A percentile compares a stretch with the other conserved stretches of the same genome.
Evolutionary conservation across 176 grass and related monocot genomes (phyloP).

Genomic region (Cenchrus fungigraminus): DNA sequence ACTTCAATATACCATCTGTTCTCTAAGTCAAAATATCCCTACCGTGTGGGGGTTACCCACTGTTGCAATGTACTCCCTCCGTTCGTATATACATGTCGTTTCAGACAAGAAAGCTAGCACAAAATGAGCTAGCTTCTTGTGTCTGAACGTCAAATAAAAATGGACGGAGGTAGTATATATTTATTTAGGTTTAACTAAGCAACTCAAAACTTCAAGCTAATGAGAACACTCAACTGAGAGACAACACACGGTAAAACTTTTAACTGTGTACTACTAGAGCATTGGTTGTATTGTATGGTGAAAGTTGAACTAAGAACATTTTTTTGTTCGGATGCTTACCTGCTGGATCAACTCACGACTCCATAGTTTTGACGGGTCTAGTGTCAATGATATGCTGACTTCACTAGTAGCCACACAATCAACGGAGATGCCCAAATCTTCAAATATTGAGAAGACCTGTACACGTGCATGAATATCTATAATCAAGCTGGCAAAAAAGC

Average conservation of each 20-base stretch:
- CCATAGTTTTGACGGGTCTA: constrained; percentile 90
- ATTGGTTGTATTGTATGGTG: not conserved
- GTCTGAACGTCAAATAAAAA: not conserved
- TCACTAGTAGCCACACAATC: constrained; percentile 97
- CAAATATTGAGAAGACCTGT: constrained; percentile 98
- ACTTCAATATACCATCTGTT: not conserved
- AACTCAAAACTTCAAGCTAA: not conserved
- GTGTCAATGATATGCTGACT: constrained; percentile 92
- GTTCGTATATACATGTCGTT: too few species aligned
- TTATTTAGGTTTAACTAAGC: not conserved
- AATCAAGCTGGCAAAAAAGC: not conserved
- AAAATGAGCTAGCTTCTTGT: too few species aligned
- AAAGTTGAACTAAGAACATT: not conserved
- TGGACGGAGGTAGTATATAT: too few species aligned
- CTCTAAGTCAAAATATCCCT: not conserved
- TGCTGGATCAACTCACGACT: constrained; percentile 94
- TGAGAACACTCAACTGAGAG: not conserved
- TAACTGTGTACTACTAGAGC: not conserved
- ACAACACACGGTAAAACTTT: not conserved
- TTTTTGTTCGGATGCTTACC: constrained; percentile 44
- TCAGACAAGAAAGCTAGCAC: too few species aligned
- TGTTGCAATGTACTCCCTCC: not conserved
- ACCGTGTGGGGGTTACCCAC: not conserved
- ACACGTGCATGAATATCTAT: not conserved
- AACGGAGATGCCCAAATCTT: constrained; percentile 96